Evolutionary conservation across 1,139 yeast genomes (phyloP), one percentile per base, ranked within the genome.

Genomic region (Zhuliangozyma parablackwelliae): DNA sequence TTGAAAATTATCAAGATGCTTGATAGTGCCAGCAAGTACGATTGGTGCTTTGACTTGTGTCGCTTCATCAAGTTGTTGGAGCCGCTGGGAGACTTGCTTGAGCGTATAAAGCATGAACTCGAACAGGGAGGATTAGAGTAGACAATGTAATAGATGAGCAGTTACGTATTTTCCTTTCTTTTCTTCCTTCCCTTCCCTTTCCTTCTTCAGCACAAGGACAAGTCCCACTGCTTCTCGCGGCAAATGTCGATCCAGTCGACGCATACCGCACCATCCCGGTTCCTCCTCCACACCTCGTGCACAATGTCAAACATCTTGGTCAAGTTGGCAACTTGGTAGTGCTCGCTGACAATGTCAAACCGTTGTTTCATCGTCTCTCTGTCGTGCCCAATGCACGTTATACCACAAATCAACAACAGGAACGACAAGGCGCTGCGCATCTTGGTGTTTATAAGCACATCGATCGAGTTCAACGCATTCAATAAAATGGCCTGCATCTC

Each of bases 41-140:
- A 69, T 36, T 65, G 70, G 64, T 67, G 73, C 39, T 67, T 65
- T 48, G 75, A 70, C 42, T 55, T 70, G 29, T 69, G 75, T 47
- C 57, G 76, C 25, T 70, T 68, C 42, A 59, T 69, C 30, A 69
- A 69, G 45, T 45, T 70, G 12, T 51, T 70, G 30, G 72, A 69
- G 37, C 75, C 75, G 1, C 50, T 62, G 8, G 63, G 69, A 21
- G 55, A 51, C 27, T 49, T 67, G 10, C 50, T 65, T 20, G 44
- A 41, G 26, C 34, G 36, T 21, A 50, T 57, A 16, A 42, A 51
- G 31, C 35, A 37, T 6, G 38, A 41, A 31, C 34, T 45, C 29
- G 24, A 28, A 16, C 16, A 16, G 16, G 16, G 16, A 4, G 16
- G 16, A 16, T 16, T 16, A 16, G 4, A 16, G 16, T 16, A 16